Evolutionary conservation across 306 rosid genomes (phyloP), one percentile per base, ranked within the genome.

Genomic region (Vigna unguiculata): DNA sequence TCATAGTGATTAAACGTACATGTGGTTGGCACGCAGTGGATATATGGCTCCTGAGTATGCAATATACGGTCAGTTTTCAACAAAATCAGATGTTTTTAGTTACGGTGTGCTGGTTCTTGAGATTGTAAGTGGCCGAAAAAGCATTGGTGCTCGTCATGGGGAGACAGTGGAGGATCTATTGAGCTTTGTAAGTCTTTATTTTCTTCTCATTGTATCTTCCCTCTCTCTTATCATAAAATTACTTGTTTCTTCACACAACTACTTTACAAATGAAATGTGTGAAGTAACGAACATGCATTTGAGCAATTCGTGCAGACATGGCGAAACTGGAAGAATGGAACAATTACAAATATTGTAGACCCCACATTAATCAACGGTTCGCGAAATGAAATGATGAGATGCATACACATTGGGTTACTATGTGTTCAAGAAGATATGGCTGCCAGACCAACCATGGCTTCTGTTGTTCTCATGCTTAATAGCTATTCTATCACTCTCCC

Each of bases 41-140:
- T 75, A 75, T 49, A 75, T 75, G 72, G 71, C 79, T 34, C 79
- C 79, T 19, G 79, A 75, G 28, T 75, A 75, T 62, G 62, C 22
- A 20, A 0, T 32, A 13, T 47, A 61, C 4, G 68, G 68, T 0
- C 24, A 61, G 3, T 61, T 32, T 61, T 61, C 25, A n/a, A 21
- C 8, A 4, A 34, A 61, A n/a, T 61, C 46, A n/a, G 47, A 61
- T 34, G 46, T 61, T n/a, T 61, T 32, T 1, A 61, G 68, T 61
- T 61, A 34, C 34, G 68, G 68, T 34, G 25, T 32, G 8, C 3
- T 61, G 14, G 25, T 61, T 34, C 68, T 32, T 61, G 46, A 61
- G 46, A 4, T 61, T 61, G 68, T 61, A 34, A 61, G 68, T 32
- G 68, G 68, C 7, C 25, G 9, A 3, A 61, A 34, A n/a, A 61